Conservation (phyloP, 257 asterid genomes). For the Mentha longifolia region DNA sequence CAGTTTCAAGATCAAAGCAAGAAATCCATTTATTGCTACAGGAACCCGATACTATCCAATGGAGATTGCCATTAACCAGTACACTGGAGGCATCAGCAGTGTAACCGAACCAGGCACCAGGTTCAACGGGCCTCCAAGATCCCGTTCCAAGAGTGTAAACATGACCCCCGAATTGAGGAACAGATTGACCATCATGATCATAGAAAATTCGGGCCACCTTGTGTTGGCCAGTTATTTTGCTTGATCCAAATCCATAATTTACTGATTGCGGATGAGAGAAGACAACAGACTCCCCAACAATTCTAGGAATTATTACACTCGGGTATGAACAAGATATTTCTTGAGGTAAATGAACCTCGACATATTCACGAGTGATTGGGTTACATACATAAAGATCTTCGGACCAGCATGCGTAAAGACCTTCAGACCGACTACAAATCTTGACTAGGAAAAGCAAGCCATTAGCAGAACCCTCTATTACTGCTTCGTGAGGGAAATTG, state of each 20-base stretch:
- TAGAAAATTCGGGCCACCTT: constrained; percentile 38
- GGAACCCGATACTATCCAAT: constrained; percentile 28
- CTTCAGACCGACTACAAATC: neutral
- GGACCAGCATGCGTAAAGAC: neutral
- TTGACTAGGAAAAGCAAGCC: constrained; percentile 36
- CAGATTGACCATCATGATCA: neutral
- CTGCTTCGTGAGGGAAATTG: neutral
- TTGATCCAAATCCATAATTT: constrained; percentile 49
- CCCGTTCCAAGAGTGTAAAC: constrained; percentile 52
- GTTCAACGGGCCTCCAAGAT: neutral
- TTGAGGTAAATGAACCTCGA: constrained; percentile 29
- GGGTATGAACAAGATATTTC: neutral
- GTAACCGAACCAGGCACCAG: neutral
- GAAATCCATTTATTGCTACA: constrained; percentile 24
- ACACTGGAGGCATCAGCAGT: neutral
- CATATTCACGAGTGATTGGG: constrained; percentile 43
- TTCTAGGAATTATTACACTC: neutral
- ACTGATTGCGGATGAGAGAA: constrained; percentile 25
- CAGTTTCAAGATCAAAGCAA: constrained; percentile 43
- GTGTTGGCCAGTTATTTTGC: constrained; percentile 30
- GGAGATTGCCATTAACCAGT: neutral
- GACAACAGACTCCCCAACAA: neutral
- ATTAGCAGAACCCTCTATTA: constrained; percentile 27
- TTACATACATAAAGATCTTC: constrained; percentile 42
- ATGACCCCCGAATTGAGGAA: constrained; percentile 24